Evolutionary conservation across 1,139 yeast genomes (phyloP).

Genomic region (Kurtzmaniella quercitrusa): DNA sequence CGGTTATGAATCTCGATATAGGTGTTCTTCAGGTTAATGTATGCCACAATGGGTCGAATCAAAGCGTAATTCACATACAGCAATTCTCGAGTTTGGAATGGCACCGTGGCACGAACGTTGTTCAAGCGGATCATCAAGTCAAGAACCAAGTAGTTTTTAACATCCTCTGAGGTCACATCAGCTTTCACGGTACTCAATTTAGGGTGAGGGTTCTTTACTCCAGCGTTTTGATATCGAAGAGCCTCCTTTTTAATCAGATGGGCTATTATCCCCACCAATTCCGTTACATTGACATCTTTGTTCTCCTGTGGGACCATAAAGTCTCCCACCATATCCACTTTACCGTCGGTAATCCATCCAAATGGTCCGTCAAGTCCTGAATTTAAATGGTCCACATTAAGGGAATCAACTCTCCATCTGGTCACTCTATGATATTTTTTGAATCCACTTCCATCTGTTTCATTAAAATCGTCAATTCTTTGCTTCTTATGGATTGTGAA

Average conservation of each 20-base stretch:
- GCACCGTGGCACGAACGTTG: conserved; percentile 85
- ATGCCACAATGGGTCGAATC: conserved; percentile 91
- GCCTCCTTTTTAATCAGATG: conserved; percentile 39
- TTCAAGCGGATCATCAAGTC: conserved; percentile 75
- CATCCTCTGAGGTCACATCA: conserved; percentile 16
- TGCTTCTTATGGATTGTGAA: conserved; percentile 87
- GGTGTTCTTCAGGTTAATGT: conserved; percentile 84
- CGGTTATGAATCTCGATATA: conserved; percentile 85
- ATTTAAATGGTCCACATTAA: conserved; percentile 83
- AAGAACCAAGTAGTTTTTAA: conserved; percentile 61
- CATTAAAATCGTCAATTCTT: conserved; percentile 40
- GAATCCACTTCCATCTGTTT: conserved; percentile 26
- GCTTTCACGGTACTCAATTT: not conserved
- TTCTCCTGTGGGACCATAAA: conserved; percentile 71
- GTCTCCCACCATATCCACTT: conserved; percentile 90
- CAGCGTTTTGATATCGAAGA: conserved; percentile 33
- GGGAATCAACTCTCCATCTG: conserved; percentile 76
- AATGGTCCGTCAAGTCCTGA: conserved; percentile 90
- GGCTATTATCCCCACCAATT: conserved; percentile 37
- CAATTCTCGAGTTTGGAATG: conserved; percentile 77
- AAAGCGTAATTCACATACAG: conserved; percentile 88
- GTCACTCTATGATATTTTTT: conserved; percentile 49
- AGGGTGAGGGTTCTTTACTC: conserved; percentile 13
- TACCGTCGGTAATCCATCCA: conserved; percentile 93
- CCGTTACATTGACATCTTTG: conserved; percentile 38